Conservation (phyloP, 2,329 filamentous ascomycete species). For the Nectriaceae sp. region DNA sequence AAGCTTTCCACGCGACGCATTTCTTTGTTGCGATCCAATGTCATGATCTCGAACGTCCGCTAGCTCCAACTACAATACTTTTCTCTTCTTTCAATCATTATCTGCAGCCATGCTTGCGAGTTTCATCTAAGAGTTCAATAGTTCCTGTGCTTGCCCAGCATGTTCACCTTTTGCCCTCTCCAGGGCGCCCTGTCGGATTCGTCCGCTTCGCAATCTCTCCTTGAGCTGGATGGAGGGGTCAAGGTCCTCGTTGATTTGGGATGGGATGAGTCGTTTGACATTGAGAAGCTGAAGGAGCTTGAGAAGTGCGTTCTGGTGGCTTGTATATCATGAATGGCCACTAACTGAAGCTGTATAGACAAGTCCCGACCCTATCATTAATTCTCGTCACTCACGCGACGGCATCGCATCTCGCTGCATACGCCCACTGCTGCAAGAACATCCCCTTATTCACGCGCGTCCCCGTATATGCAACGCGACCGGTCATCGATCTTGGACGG, state of each 20-base stretch:
- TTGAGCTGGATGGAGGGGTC: slow-evolving; percentile 95
- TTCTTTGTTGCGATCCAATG: slow-evolving; percentile 24
- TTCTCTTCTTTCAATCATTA: slow-evolving; percentile 2
- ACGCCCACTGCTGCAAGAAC: slow-evolving; percentile 95
- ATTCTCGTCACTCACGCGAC: slow-evolving; percentile 95
- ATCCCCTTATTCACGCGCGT: slow-evolving; percentile 90
- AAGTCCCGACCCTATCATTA: slow-evolving; percentile 87
- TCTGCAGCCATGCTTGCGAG: slow-evolving; percentile 21
- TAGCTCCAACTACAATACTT: background rate
- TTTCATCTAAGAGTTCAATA: slow-evolving; percentile 18
- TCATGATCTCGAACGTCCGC: slow-evolving; percentile 17
- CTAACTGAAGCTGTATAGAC: slow-evolving; percentile 51
- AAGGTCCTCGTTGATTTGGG: slow-evolving; percentile 94
- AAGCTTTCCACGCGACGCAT: slow-evolving; percentile 23
- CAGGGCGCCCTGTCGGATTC: slow-evolving; percentile 89
- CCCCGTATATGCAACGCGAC: slow-evolving; percentile 90
- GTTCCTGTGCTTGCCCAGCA: slow-evolving; percentile 42
- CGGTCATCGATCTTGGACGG: slow-evolving; percentile 89
- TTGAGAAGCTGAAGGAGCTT: slow-evolving; percentile 78
- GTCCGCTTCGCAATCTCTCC: slow-evolving; percentile 86
- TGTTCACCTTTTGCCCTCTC: slow-evolving; percentile 96
- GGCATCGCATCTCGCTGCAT: slow-evolving; percentile 86
- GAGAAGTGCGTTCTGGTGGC: slow-evolving; percentile 68
- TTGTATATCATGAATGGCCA: no score
- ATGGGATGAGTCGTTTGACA: slow-evolving; percentile 92